Base-by-base conservation (phyloP, 305 asterid genomes). In the Fraxinus greggii region DNA sequence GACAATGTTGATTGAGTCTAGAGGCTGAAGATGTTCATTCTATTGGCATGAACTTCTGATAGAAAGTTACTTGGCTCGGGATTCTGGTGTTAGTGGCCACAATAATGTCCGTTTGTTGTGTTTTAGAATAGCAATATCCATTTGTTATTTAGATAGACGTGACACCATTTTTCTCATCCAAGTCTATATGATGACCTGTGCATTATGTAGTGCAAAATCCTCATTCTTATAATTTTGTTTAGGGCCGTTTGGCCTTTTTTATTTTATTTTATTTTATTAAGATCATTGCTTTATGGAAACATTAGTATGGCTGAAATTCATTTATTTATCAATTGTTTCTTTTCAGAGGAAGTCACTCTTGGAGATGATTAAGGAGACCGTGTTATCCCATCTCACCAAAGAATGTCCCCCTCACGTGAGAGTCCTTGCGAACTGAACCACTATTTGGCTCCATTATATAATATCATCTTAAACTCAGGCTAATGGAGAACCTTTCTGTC, bases 341-440 rank as follows among this genome's bases (percentile, higher is more conserved):
- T 85, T 83, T 73, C 97, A 95, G 99, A 91, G 98, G 81, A 95
- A 94, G 87, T 83, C 95, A 77, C 94, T 95, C 65, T 90, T 93
- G 95, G 99, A 95, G 91, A 95, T 93, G 83, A 88, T 95, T 79
- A 95, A 95, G 93, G 99, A 95, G 91, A 93, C 99, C 75, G 98
- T 94, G 48, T 87, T 94, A 79, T 93, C 98, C 65, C 98, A 95
- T 90, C 98, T 95, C 85, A 95, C 97, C 54, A 92, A 95, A 83
- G 88, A 95, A 89, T 94, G 98, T 83, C 97, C 99, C 76, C 95
- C 99, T 76, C 97, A 95, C 75, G 99, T 95, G 87, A 45, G 61
- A 51, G 83, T 78, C 19, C 80, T 84, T 79, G 51, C 81, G 69
- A 72, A 75, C 77, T 78, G 79, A 56, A 82, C 75, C 38, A 28